These are phyloP conservation scores for Globisporangium iwayamae DNA, from an alignment of 352 stramenopile species.

Conservation along the genomic window DNA sequence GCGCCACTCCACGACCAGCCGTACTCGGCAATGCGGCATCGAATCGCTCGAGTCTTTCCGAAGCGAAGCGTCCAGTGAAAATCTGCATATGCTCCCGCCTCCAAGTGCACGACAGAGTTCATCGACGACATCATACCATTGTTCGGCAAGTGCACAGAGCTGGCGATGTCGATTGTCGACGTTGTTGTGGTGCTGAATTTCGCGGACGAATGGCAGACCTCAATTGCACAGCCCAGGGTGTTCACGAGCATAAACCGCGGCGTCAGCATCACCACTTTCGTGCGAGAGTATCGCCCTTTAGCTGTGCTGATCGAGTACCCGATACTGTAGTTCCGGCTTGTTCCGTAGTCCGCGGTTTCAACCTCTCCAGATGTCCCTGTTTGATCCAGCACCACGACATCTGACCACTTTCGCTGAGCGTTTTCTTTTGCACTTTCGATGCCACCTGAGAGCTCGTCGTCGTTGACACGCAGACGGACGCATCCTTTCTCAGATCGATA, in stretches of 20 bases:
- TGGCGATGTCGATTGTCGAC: slow-evolving; percentile 39
- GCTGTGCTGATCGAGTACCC: slow-evolving; percentile 77
- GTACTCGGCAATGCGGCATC: slow-evolving; percentile 67
- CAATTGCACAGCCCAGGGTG: slow-evolving; percentile 56
- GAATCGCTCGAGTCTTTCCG: slow-evolving; percentile 67
- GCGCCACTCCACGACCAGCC: slow-evolving; percentile 85
- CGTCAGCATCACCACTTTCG: slow-evolving; percentile 86
- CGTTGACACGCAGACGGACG: slow-evolving; percentile 72
- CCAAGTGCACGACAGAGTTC: slow-evolving; percentile 64
- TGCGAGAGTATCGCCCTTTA: slow-evolving; percentile 76
- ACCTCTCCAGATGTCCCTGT: slow-evolving; percentile 71
- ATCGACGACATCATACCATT: slow-evolving; percentile 54
- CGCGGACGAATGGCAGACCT: slow-evolving; percentile 78
- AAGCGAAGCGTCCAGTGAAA: slow-evolving; percentile 82
- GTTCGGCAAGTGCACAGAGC: slow-evolving; percentile 36
- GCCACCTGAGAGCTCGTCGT: slow-evolving; percentile 28
- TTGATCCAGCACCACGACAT: slow-evolving; percentile 69
- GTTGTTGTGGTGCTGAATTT: slow-evolving; percentile 38
- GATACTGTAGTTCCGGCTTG: slow-evolving; percentile 71
- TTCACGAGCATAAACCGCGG: slow-evolving; percentile 86
- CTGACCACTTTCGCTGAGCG: slow-evolving; percentile 67
- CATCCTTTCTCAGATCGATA: slow-evolving; percentile 59
- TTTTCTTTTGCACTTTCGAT: slow-evolving; percentile 33
- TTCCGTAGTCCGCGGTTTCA: slow-evolving; percentile 57
- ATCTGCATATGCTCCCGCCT: slow-evolving; percentile 73